A percentile compares a stretch with the other conserved stretches of the same genome.
These are phyloP conservation scores for Gypsophila paniculata DNA, from an alignment of 179 eudicot genomes.

Conservation along the genomic window DNA sequence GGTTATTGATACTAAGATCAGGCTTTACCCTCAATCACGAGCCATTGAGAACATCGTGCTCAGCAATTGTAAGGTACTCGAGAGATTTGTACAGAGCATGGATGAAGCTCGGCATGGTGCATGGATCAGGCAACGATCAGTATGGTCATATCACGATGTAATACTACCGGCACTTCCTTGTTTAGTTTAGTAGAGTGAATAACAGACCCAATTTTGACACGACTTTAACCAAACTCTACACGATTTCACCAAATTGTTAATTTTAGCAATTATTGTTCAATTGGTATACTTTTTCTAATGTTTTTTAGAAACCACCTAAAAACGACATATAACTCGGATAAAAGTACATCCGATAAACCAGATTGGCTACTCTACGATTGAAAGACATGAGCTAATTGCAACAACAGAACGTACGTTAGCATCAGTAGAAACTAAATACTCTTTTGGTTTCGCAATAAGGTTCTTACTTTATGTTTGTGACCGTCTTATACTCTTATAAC, in stretches of 20 bases:
- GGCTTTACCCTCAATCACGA: conserved; percentile 1
- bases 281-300: too few species aligned
- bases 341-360: neutral
- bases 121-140: conserved; percentile 7
- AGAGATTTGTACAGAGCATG: neutral
- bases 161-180: conserved; percentile 13
- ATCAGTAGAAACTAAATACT: neutral
- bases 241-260: neutral
- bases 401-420: neutral
- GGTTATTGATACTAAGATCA: conserved; percentile 17
- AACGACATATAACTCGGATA: too few species aligned
- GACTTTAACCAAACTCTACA: neutral
- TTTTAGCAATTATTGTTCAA: neutral
- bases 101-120: conserved; percentile 7
- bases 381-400: neutral
- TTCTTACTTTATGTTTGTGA: too few species aligned
- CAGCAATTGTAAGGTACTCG: neutral
- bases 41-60: neutral
- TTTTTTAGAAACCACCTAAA: too few species aligned
- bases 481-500: too few species aligned
- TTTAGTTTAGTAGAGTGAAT: neutral
- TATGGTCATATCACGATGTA: conserved; percentile 10
- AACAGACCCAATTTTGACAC: neutral
- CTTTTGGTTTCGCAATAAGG: too few species aligned
- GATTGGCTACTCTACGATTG: neutral